Conservation (phyloP, 306 rosid species). For the Trichosanthes truncata region DNA sequence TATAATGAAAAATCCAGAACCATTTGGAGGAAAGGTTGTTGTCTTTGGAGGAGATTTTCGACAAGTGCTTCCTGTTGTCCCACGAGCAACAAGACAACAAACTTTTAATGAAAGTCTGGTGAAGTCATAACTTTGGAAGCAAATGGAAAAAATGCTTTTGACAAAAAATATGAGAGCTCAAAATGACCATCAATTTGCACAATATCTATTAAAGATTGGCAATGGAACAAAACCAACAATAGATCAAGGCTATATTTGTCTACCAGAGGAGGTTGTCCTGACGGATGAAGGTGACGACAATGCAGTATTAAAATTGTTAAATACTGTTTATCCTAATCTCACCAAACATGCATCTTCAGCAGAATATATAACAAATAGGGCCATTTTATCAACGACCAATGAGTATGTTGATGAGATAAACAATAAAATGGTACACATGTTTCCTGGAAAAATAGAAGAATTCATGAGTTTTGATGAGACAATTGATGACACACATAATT, state of each 20-base stretch:
- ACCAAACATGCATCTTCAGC: neutral
- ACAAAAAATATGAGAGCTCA: too few species aligned
- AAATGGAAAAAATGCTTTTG: too few species aligned
- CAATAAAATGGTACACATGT: too few species aligned
- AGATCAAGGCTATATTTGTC: neutral
- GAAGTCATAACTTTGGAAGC: too few species aligned
- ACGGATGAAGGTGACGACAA: neutral
- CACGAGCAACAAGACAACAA: neutral
- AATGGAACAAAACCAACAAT: neutral
- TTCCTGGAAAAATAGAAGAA: neutral
- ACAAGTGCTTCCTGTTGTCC: neutral
- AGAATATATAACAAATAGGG: neutral
- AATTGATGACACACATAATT: neutral
- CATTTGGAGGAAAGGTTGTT: neutral
- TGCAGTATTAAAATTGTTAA: neutral
- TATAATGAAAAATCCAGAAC: neutral
- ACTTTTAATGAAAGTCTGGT: neutral
- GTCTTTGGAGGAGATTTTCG: neutral
- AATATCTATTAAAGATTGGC: neutral
- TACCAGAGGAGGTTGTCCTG: too few species aligned
- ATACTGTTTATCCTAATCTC: neutral
- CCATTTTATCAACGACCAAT: neutral
- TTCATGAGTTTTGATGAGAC: neutral
- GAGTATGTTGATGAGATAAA: neutral
- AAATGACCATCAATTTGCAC: neutral